Conservation (phyloP, 2,329 filamentous ascomycete genomes). For the Aspergillus proliferans region DNA sequence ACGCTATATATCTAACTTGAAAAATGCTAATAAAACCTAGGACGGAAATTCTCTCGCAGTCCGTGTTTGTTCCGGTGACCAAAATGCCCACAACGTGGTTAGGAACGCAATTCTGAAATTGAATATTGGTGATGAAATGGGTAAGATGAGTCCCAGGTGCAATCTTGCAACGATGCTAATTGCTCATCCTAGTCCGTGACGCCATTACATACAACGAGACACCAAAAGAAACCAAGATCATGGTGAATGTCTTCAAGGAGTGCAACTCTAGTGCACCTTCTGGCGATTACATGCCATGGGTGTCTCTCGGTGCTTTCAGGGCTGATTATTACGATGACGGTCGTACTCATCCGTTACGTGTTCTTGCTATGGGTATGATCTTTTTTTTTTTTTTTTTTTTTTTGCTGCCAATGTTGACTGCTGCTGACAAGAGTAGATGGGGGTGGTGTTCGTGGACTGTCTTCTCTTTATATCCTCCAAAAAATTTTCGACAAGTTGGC, state of each 20-base stretch:
- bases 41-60: neutral
- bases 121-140: neutral
- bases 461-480: constrained; percentile 86
- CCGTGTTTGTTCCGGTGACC: neutral
- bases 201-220: neutral
- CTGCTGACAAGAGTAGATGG: constrained; percentile 52
- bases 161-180: neutral
- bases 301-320: neutral
- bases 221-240: neutral
- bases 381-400: no score
- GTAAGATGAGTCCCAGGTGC: neutral
- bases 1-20: no score
- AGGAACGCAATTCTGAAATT: neutral
- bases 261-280: neutral
- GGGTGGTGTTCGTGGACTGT: constrained; percentile 86
- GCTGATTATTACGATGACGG: neutral
- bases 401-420: no score
- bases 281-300: neutral
- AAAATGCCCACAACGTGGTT: neutral
- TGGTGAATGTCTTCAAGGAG: neutral
- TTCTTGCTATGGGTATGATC: constrained; percentile 1
- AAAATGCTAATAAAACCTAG: no score
- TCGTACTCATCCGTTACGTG: neutral
- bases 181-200: neutral
- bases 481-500: constrained; percentile 86